Base-by-base conservation (phyloP, 495 filamentous ascomycete genomes). In the Tuber melanosporum region DNA sequence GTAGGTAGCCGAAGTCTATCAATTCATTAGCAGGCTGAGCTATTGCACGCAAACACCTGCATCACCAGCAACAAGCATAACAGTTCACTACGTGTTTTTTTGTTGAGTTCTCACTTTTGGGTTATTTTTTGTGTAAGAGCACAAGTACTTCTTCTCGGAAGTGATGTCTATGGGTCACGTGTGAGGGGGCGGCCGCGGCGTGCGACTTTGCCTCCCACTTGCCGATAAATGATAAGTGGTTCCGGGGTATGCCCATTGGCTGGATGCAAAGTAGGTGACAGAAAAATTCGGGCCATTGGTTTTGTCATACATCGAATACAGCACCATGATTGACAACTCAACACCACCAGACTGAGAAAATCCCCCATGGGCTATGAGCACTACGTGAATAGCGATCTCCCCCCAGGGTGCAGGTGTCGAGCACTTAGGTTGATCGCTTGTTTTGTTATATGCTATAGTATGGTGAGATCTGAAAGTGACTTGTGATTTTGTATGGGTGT, bases 1-100 rank as follows among this genome's bases (percentile, higher is more conserved):
- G 49, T 32, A 66, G 57, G 57, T 32, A 66, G 57, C 57, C 57
- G 57, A 17, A 66, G n/a, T 66, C 57, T 66, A 32, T 66, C 57
- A 66, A 32, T 57, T 57, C 22, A 32, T 32, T 32, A 17, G 26
- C n/a, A 32, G 57, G 57, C 57, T 32, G 26, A 66, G 10, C 2
- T 66, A 32, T 66, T 66, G 26, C 57, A 32, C 32, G 15, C n/a
- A 66, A 17, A 66, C 26, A 32, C 15, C 57, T 66, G 57, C 57
- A 66, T 66, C 57, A 66, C n/a, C 57, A 32, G 32, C 32, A 66
- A 66, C 57, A 66, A 32, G 22, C 49, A 57, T 41, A 41, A 41
- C 9, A 26, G 12, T 32, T 22, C 49, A 32, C 26, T 66, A 66
- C 57, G 57, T 66, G 57, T 57, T 57, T 57, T 66, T 66, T 32